Conservation (phyloP, 441 rosid species). For the Adansonia rubrostipa region DNA sequence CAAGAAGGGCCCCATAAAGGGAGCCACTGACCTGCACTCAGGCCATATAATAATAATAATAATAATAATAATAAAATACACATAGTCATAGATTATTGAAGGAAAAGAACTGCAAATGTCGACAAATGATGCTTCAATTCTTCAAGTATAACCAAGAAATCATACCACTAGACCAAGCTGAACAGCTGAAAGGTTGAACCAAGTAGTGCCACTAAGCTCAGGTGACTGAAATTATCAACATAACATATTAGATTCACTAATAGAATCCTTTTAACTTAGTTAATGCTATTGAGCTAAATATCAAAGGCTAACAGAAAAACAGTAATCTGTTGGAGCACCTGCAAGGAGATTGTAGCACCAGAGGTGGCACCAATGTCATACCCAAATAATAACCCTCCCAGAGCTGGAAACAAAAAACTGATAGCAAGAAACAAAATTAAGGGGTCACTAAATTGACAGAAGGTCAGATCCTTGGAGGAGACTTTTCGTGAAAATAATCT, state of each 20-base stretch:
- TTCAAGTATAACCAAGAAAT: slow-evolving; percentile 21
- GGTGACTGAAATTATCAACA: slow-evolving; percentile 57
- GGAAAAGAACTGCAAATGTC: slow-evolving; percentile 21
- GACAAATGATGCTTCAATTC: slow-evolving; percentile 3
- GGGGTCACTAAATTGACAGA: slow-evolving; percentile 7
- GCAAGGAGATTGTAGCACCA: slow-evolving; percentile 86
- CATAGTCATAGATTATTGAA: slow-evolving; percentile 14
- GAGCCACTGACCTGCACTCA: slow-evolving; percentile 89
- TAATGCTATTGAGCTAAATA: slow-evolving; percentile 9
- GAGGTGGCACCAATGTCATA: slow-evolving; percentile 98
- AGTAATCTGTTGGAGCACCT: slow-evolving; percentile 49
- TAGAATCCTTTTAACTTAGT: neutral
- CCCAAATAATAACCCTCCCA: slow-evolving; percentile 91
- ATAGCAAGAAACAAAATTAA: slow-evolving; percentile 23
- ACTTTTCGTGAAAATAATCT: neutral
- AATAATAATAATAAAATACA: slow-evolving; percentile 6
- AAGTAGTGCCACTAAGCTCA: slow-evolving; percentile 85
- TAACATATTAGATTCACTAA: slow-evolving; percentile 27
- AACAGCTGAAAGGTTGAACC: slow-evolving; percentile 86
- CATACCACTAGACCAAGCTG: slow-evolving; percentile 96
- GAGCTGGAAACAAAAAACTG: slow-evolving; percentile 93
- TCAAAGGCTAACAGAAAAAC: slow-evolving; percentile 13
- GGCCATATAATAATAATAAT: slow-evolving; percentile 12
- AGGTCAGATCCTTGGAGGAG: neutral
- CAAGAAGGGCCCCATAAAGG: slow-evolving; percentile 93